Evolutionary conservation across 192 early-diverging fungal genomes (phyloP).

Genomic region (Coemansia sp.): DNA sequence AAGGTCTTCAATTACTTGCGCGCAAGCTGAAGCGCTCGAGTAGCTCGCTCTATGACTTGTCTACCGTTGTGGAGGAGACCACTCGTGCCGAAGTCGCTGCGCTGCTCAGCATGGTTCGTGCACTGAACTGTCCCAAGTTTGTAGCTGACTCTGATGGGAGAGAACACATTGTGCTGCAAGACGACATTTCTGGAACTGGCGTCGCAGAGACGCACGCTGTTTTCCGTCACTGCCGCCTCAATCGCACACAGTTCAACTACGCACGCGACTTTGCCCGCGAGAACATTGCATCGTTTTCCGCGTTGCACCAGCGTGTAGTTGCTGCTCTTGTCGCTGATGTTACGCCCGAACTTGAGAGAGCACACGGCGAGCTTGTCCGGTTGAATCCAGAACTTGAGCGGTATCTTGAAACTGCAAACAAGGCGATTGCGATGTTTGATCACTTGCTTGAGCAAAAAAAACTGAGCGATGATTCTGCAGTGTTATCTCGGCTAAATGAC

Average conservation of each 20-base stretch:
- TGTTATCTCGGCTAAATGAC: constrained; percentile 23
- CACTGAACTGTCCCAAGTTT: constrained; percentile 42
- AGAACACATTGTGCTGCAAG: constrained; percentile 38
- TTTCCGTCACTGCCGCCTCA: constrained; percentile 43
- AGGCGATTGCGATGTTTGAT: constrained; percentile 22
- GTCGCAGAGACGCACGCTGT: constrained; percentile 18
- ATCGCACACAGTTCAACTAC: constrained; percentile 35
- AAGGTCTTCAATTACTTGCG: constrained; percentile 26
- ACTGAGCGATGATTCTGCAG: constrained; percentile 12
- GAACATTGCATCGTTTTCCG: constrained; percentile 34
- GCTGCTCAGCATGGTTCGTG: constrained; percentile 26
- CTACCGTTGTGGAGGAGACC: constrained; percentile 8
- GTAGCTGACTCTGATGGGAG: constrained; percentile 23
- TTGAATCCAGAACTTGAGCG: constrained; percentile 8
- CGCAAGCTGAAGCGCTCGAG: constrained; percentile 48
- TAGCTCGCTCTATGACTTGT: constrained; percentile 23
- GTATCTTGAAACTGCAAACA: constrained; percentile 28
- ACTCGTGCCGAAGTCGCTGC: constrained; percentile 18
- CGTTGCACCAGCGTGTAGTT: constrained; percentile 13
- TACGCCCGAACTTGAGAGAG: not conserved
- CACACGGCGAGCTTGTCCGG: constrained; percentile 6
- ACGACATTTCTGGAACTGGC: not conserved
- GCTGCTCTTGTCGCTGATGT: not conserved
- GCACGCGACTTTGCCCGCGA: constrained; percentile 42
- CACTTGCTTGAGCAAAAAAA: constrained; percentile 40